Conservation (phyloP, 108 stramenopile genomes). For the Stephanodiscus minutulus region DNA sequence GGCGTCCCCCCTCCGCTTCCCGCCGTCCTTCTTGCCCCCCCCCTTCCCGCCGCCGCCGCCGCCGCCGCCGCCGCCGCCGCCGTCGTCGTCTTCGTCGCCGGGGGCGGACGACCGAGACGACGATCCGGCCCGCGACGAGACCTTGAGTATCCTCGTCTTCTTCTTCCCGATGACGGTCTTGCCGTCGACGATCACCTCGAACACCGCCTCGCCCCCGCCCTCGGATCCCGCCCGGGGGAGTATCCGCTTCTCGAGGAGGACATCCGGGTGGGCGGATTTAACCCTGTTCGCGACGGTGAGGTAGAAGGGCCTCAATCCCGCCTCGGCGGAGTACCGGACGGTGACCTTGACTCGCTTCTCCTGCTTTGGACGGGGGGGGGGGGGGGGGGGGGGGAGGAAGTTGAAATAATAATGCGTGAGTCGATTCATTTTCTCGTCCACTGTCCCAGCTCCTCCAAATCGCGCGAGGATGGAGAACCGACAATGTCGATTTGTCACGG, state of each 20-base stretch:
- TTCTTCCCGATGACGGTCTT: constrained; percentile 66
- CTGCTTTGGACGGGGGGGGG: constrained; percentile 7
- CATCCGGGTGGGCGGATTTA: constrained; percentile 70
- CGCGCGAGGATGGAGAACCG: neutral
- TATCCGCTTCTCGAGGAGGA: constrained; percentile 65
- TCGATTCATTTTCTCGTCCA: neutral
- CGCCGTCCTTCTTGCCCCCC: constrained; percentile 1
- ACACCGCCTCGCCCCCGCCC: constrained; percentile 37
- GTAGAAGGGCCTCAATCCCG: constrained; percentile 73
- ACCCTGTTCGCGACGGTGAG: constrained; percentile 78
- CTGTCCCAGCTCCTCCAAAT: no score
- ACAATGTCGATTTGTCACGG: no score
- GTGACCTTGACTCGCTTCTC: constrained; percentile 73
- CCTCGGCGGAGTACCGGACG: constrained; percentile 67
- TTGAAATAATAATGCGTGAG: constrained; percentile 9
- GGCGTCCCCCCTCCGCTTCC: constrained; percentile 15
- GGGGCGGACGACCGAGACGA: constrained; percentile 12
- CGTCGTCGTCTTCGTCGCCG: constrained; percentile 17
- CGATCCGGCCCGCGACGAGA: constrained; percentile 23
- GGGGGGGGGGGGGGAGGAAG: constrained; percentile 3
- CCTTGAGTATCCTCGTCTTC: constrained; percentile 45
- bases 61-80: constrained; percentile 1
- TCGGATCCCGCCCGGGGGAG: constrained; percentile 40
- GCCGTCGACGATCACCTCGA: constrained; percentile 82
- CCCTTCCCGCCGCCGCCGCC: neutral